Evolutionary conservation across 2,329 filamentous ascomycete species (phyloP).

Genomic region (Pseudocercospora fijiensis): DNA sequence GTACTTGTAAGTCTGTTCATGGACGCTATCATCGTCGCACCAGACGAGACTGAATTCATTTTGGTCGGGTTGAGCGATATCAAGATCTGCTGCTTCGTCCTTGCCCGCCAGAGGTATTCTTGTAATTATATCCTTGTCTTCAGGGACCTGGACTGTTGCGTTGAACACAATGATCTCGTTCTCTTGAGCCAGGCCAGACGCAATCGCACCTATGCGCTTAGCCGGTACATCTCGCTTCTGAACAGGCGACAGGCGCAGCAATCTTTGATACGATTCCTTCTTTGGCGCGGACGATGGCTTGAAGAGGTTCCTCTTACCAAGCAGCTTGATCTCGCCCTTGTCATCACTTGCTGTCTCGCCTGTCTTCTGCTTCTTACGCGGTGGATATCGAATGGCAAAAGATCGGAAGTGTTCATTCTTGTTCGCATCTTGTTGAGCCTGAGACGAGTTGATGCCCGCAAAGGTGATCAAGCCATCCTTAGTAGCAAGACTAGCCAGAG

Average conservation of each 20-base stretch:
- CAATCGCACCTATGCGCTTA: conserved; percentile 70
- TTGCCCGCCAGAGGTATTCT: conserved; percentile 52
- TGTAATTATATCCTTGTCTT: conserved; percentile 53
- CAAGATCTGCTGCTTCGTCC: conserved; percentile 66
- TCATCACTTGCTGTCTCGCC: conserved; percentile 41
- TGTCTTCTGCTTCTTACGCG: conserved; percentile 44
- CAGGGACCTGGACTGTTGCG: conserved; percentile 56
- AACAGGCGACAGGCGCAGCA: conserved; percentile 58
- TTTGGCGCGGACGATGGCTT: conserved; percentile 45
- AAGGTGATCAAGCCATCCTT: conserved; percentile 57
- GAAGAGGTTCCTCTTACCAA: conserved; percentile 56
- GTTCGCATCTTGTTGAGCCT: conserved; percentile 67
- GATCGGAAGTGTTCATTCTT: conserved; percentile 82
- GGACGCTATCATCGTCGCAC: conserved; percentile 74
- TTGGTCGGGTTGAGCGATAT: conserved; percentile 63
- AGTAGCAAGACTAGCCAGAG: conserved; percentile 67
- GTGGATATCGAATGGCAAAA: conserved; percentile 62
- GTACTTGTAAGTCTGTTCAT: conserved; percentile 60
- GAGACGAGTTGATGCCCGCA: conserved; percentile 81
- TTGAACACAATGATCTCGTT: conserved; percentile 81
- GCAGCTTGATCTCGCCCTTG: conserved; percentile 43
- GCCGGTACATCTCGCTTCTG: conserved; percentile 51
- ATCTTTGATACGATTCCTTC: conserved; percentile 60
- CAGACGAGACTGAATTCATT: conserved; percentile 72
- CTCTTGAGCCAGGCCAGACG: conserved; percentile 70